These are phyloP conservation scores for Cercophora scortea DNA, from an alignment of 495 filamentous ascomycete species.

Conservation along the genomic window DNA sequence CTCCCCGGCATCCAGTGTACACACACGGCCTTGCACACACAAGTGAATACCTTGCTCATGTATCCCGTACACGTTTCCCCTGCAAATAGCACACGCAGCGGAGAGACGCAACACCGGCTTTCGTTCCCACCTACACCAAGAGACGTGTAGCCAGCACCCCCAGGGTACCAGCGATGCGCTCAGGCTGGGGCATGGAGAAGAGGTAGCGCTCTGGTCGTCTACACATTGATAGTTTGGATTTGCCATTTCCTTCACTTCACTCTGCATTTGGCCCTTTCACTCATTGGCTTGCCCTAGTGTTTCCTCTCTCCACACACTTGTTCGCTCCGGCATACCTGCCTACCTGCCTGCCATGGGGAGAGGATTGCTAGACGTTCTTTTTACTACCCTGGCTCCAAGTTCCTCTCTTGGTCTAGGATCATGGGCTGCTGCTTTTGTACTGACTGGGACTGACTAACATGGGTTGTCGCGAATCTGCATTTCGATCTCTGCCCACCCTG, in stretches of 20 bases:
- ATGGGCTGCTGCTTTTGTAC: background rate
- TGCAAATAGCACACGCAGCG: background rate
- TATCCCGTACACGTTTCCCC: background rate
- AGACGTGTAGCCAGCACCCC: no score
- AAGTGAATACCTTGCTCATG: background rate
- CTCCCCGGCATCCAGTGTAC: slow-evolving; percentile 2
- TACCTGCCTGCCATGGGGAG: background rate
- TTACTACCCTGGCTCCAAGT: background rate
- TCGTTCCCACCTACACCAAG: no score
- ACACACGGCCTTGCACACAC: background rate
- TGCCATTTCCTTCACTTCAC: slow-evolving; percentile 1
- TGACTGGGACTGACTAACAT: background rate
- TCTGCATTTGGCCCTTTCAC: background rate
- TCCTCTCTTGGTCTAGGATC: slow-evolving; percentile 3
- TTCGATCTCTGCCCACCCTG: slow-evolving; percentile 4
- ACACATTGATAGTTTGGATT: slow-evolving; percentile 13
- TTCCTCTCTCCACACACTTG: slow-evolving; percentile 2
- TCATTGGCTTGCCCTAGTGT: background rate
- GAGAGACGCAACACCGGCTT: background rate
- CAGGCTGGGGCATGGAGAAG: no score
- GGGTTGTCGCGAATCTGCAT: slow-evolving; percentile 1
- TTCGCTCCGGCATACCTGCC: background rate
- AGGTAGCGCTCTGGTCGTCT: background rate
- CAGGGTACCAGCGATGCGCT: no score
- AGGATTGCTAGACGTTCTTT: background rate